These are phyloP conservation scores for Lepidium sativum DNA, from an alignment of 345 rosid species.

Conservation along the genomic window DNA sequence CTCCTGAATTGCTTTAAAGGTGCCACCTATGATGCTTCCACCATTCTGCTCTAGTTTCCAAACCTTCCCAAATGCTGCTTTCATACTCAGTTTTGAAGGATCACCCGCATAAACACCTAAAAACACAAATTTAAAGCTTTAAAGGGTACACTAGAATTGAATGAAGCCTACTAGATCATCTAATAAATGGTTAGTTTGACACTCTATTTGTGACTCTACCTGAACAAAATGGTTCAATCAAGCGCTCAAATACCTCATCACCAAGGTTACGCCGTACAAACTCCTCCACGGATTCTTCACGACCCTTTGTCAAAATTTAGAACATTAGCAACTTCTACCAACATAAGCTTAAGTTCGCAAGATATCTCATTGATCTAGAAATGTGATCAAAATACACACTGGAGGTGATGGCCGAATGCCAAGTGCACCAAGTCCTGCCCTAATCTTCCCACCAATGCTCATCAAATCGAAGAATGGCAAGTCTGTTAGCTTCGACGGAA, in stretches of 20 bases:
- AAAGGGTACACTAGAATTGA: neutral
- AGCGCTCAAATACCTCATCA: slow-evolving; percentile 82
- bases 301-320: slow-evolving; percentile 69
- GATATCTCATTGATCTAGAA: neutral
- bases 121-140: neutral
- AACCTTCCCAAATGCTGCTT: slow-evolving; percentile 93
- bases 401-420: slow-evolving; percentile 89
- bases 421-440: slow-evolving; percentile 84
- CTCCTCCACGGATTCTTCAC: slow-evolving; percentile 91
- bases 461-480: slow-evolving; percentile 73
- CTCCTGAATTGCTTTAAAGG: slow-evolving; percentile 72
- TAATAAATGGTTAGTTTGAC: neutral
- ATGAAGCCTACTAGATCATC: neutral
- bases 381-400: slow-evolving; percentile 44
- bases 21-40: slow-evolving; percentile 80
- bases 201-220: slow-evolving; percentile 29
- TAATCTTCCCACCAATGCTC: slow-evolving; percentile 84
- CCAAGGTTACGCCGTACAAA: slow-evolving; percentile 95
- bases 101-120: slow-evolving; percentile 95
- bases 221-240: slow-evolving; percentile 97
- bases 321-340: slow-evolving; percentile 35
- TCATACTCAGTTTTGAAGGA: slow-evolving; percentile 88
- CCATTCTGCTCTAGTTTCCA: slow-evolving; percentile 92
- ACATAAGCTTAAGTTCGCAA: neutral
- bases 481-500: slow-evolving; percentile 67